phyloP scores from a whole-genome alignment of 192 early-diverging fungal species.

The Haplosporangium gracile region DNA sequence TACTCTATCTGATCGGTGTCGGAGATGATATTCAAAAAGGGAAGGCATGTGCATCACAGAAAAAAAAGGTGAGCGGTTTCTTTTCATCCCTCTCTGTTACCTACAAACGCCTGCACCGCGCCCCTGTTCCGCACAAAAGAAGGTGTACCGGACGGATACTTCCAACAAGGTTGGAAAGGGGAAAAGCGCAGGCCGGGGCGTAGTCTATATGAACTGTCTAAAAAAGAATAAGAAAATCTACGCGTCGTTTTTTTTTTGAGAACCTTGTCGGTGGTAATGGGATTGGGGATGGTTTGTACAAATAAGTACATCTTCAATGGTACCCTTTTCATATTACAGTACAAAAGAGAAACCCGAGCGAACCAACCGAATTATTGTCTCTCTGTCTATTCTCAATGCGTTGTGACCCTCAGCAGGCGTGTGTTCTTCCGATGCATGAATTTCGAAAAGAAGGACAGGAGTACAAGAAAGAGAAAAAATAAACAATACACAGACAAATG shows the following conservation, averaged over 20 bases:
- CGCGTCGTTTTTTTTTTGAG: background rate
- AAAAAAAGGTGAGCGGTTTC: background rate
- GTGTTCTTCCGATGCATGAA: background rate
- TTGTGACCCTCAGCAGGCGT: background rate
- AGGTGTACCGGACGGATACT: too few species aligned
- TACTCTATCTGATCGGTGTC: background rate
- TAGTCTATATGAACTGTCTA: too few species aligned
- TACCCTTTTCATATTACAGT: background rate
- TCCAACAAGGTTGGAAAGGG: too few species aligned
- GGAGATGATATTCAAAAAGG: background rate
- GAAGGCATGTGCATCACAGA: background rate
- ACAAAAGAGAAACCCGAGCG: too few species aligned
- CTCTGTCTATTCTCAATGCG: background rate
- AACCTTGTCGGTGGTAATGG: too few species aligned
- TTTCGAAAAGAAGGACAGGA: background rate
- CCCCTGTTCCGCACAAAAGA: too few species aligned
- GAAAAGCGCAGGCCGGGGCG: too few species aligned
- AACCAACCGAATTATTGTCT: background rate
- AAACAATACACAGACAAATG: background rate
- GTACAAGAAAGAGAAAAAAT: background rate
- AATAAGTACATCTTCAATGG: background rate
- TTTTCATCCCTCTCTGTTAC: background rate
- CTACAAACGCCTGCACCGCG: too few species aligned
- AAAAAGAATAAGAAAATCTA: background rate
- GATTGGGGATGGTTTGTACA: background rate